Conservation (phyloP, 352 stramenopile species). For the Phytopythium aichiense region DNA sequence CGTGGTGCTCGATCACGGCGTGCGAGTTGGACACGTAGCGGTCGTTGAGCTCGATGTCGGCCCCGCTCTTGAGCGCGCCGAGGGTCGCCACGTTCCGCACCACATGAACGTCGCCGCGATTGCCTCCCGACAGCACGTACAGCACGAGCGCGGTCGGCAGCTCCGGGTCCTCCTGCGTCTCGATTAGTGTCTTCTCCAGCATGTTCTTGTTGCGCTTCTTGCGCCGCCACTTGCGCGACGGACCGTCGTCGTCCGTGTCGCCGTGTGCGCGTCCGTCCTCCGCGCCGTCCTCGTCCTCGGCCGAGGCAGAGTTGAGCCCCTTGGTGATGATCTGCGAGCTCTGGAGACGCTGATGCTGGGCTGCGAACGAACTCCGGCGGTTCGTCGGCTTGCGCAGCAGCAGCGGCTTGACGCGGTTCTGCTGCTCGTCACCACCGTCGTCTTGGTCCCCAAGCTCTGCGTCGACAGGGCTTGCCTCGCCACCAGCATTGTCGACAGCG, state of each 20-base stretch:
- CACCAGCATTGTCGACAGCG: not conserved
- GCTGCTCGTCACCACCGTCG: constrained; percentile 1
- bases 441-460: not conserved
- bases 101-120: constrained; percentile 74
- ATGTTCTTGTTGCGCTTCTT: constrained; percentile 78
- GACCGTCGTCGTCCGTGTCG: constrained; percentile 10
- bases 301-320: not conserved
- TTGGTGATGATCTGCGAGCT: constrained; percentile 34
- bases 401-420: constrained; percentile 6
- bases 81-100: constrained; percentile 62
- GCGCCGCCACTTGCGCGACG: constrained; percentile 50
- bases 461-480: not conserved
- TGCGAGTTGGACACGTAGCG: constrained; percentile 50
- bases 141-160: constrained; percentile 58
- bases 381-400: constrained; percentile 14
- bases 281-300: constrained; percentile 19
- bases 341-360: constrained; percentile 16
- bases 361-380: constrained; percentile 13
- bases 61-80: constrained; percentile 43
- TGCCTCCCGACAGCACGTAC: constrained; percentile 73
- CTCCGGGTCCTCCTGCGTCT: constrained; percentile 45
- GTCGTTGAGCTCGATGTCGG: constrained; percentile 71
- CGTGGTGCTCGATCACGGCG: constrained; percentile 70
- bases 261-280: constrained; percentile 1
- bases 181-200: constrained; percentile 51